Evolutionary conservation across 176 grass and related monocot species (phyloP).

Genomic region (Typha latifolia): DNA sequence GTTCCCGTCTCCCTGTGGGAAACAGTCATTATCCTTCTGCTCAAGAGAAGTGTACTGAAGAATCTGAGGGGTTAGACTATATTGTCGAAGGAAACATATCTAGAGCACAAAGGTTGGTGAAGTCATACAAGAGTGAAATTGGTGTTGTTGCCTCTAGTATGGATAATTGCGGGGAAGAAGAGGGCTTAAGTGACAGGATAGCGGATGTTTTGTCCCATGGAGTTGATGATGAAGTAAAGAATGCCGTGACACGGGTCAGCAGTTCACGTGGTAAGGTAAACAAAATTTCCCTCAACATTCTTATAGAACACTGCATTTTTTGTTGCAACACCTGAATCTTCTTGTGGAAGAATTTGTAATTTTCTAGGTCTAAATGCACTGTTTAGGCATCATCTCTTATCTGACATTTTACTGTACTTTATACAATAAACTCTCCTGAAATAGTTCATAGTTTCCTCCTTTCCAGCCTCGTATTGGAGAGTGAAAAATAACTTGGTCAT

Average conservation of each 20-base stretch:
- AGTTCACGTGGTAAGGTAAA: conserved; percentile 55
- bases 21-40: neutral
- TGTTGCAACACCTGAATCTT: too few species aligned
- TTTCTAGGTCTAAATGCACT: too few species aligned
- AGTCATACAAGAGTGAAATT: conserved; percentile 9
- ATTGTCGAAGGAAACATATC: neutral
- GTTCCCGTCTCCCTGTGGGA: neutral
- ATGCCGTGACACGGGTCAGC: conserved; percentile 16
- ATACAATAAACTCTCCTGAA: too few species aligned
- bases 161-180: conserved; percentile 12
- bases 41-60: neutral
- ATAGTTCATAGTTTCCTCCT: too few species aligned
- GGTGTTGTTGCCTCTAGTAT: conserved; percentile 16
- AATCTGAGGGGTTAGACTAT: conserved; percentile 3
- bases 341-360: too few species aligned
- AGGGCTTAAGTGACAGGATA: conserved; percentile 26
- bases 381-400: too few species aligned
- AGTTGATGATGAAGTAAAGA: conserved; percentile 22
- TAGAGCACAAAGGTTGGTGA: neutral
- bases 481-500: too few species aligned
- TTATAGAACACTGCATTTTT: too few species aligned
- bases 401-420: too few species aligned
- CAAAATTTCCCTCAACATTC: neutral
- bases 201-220: conserved; percentile 20
- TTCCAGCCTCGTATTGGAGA: too few species aligned